These are phyloP conservation scores for Trifolium dubium DNA, from an alignment of 306 rosid genomes.

Conservation along the genomic window DNA sequence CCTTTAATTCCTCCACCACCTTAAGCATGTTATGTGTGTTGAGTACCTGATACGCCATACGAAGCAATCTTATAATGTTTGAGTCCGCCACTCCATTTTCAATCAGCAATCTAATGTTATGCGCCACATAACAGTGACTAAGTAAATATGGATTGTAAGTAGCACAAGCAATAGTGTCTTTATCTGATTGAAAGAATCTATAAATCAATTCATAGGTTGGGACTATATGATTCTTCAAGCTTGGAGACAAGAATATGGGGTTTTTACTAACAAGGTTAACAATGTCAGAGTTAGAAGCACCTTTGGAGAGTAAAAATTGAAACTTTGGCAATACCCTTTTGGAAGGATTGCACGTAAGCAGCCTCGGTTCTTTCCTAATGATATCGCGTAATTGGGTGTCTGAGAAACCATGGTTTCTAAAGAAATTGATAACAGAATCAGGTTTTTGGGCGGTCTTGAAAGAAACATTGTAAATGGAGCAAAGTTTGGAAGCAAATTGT, in stretches of 20 bases:
- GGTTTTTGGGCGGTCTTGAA: neutral
- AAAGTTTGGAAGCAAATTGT: neutral
- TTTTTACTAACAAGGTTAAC: neutral
- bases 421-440: neutral
- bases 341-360: neutral
- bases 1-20: neutral
- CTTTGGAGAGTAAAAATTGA: conserved; percentile 1
- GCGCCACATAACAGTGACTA: neutral
- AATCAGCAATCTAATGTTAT: neutral
- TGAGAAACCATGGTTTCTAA: neutral
- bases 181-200: neutral
- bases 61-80: neutral
- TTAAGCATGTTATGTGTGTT: neutral
- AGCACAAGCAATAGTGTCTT: neutral
- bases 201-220: neutral
- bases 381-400: neutral
- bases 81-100: neutral
- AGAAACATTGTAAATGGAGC: neutral
- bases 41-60: neutral
- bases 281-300: neutral
- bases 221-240: neutral
- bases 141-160: neutral
- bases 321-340: neutral
- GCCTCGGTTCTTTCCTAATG: neutral
- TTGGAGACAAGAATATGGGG: neutral